phyloP scores from a whole-genome alignment of 768 basidiomycete genomes.

The Russula sp. region DNA sequence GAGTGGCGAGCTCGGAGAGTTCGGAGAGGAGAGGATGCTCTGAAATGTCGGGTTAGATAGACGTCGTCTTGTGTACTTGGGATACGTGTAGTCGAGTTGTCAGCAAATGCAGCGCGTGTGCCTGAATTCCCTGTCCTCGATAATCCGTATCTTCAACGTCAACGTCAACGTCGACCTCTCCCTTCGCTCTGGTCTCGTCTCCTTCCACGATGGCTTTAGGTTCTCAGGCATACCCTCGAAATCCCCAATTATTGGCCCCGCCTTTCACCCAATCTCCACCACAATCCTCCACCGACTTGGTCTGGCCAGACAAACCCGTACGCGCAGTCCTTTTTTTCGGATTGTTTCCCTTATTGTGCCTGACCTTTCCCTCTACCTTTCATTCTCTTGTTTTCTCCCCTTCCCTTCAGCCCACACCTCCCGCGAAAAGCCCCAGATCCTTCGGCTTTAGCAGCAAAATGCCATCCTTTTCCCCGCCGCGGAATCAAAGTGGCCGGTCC shows the following conservation, averaged over 20 bases:
- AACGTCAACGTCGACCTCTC: not conserved
- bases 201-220: conserved; percentile 18
- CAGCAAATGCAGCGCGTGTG: not conserved
- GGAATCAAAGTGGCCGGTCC: conserved; percentile 29
- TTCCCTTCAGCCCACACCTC: conserved; percentile 42
- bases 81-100: not conserved
- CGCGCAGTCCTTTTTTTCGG: conserved; percentile 8
- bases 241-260: conserved; percentile 1
- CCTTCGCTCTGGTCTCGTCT: too few species aligned
- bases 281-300: conserved; percentile 9
- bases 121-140: conserved; percentile 12
- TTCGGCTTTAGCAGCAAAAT: conserved; percentile 46
- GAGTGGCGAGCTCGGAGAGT: not conserved
- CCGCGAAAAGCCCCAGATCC: conserved; percentile 39
- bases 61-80: not conserved
- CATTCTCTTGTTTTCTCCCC: not conserved
- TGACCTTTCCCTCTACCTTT: conserved; percentile 2
- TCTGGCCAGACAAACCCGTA: conserved; percentile 30
- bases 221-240: conserved; percentile 23
- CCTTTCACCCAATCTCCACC: conserved; percentile 21
- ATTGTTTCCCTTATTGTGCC: not conserved
- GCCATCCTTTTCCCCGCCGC: conserved; percentile 39
- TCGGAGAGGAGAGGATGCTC: not conserved
- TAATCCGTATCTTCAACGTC: conserved; percentile 16
- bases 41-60: not conserved